Conservation (phyloP, 2,329 filamentous ascomycete species). For the Teratosphaeria epicoccoides region DNA sequence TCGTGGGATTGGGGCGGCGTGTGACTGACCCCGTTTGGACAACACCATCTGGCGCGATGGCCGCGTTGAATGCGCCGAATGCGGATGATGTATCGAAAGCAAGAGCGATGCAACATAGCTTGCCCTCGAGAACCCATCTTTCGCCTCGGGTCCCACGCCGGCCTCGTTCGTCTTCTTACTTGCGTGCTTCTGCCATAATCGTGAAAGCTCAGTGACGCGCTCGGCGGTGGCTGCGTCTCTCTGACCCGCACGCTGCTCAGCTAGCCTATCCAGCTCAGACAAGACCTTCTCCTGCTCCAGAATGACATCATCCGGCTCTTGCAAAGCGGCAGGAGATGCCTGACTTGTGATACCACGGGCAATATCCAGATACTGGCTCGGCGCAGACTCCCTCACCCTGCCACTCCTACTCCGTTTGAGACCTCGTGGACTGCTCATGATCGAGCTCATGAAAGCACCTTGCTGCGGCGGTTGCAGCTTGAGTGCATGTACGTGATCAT, state of each 20-base stretch:
- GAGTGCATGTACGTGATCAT: constrained; percentile 3
- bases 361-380: constrained; percentile 57
- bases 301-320: constrained; percentile 62
- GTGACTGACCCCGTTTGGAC: background rate
- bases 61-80: constrained; percentile 14
- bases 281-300: constrained; percentile 65
- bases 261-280: constrained; percentile 26
- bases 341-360: constrained; percentile 57
- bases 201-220: constrained; percentile 17
- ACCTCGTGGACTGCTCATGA: constrained; percentile 20
- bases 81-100: constrained; percentile 66
- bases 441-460: constrained; percentile 10
- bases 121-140: constrained; percentile 59
- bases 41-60: constrained; percentile 1
- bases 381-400: constrained; percentile 33
- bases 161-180: constrained; percentile 19
- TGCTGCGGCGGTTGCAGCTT: constrained; percentile 7
- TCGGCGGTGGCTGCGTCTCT: constrained; percentile 7
- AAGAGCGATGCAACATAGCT: constrained; percentile 68
- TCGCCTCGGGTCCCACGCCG: constrained; percentile 33
- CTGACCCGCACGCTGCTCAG: background rate
- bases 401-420: constrained; percentile 32
- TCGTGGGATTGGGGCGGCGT: constrained; percentile 52
- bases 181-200: constrained; percentile 19
- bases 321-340: constrained; percentile 44